Evolutionary conservation across 1,139 yeast species (phyloP).

Genomic region (Suhomyces bribrorum): DNA sequence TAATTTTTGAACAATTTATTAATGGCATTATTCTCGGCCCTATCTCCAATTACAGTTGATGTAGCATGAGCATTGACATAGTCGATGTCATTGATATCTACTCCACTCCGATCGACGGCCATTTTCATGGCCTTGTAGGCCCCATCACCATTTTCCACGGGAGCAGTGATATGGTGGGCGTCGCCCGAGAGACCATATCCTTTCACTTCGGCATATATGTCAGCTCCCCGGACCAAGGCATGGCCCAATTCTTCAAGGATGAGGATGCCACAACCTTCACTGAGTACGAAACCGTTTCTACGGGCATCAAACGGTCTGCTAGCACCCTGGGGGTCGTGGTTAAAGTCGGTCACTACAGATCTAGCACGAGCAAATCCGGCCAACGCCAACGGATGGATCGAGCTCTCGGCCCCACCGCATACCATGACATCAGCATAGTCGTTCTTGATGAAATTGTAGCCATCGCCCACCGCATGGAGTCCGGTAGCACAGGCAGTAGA

Average conservation of each 20-base stretch:
- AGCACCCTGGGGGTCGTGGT: constrained; percentile 62
- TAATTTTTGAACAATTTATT: constrained; percentile 43
- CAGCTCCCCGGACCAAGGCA: constrained; percentile 63
- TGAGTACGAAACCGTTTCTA: constrained; percentile 85
- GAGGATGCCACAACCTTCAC: constrained; percentile 89
- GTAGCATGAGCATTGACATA: constrained; percentile 98
- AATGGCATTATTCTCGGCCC: constrained; percentile 83
- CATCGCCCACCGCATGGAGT: constrained; percentile 91
- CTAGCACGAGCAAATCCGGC: constrained; percentile 93
- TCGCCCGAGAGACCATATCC: constrained; percentile 95
- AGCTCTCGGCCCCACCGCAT: constrained; percentile 91
- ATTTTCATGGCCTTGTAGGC: constrained; percentile 80
- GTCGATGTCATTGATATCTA: constrained; percentile 51
- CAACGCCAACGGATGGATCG: constrained; percentile 81
- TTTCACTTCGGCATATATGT: constrained; percentile 74
- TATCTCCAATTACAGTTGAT: constrained; percentile 84
- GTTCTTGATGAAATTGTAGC: constrained; percentile 71
- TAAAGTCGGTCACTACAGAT: constrained; percentile 66
- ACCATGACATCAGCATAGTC: constrained; percentile 86
- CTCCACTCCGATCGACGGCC: constrained; percentile 58
- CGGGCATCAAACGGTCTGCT: constrained; percentile 84
- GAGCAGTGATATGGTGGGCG: constrained; percentile 92
- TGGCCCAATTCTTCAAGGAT: constrained; percentile 76
- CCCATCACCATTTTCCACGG: constrained; percentile 79
- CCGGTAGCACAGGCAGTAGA: constrained; percentile 99